Evolutionary conservation across 2,329 filamentous ascomycete genomes (phyloP), one percentile per base, ranked within the genome.

Genomic region (Arthrobotrys sinensis): DNA sequence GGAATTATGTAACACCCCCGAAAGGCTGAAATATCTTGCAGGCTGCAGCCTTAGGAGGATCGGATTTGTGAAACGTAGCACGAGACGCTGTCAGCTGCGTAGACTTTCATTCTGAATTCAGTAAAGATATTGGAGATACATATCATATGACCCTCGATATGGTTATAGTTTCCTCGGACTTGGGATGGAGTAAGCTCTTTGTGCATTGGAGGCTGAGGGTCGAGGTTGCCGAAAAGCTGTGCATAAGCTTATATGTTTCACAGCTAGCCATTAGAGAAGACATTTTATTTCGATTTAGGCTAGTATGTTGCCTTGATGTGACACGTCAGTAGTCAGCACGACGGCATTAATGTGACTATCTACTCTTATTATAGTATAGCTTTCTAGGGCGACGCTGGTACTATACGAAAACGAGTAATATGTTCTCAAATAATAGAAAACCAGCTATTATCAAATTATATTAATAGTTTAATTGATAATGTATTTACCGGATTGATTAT

Each of bases 161-260:
- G 55, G 36, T n/a, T 16, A 60, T 38, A 43, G n/a, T 43, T 43
- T 60, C 55, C 55, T 24, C 4, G 32, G 36, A 60, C 21, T 40
- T 60, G 55, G 36, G 36, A 60, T n/a, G 55, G 36, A 60, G 55
- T 43, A 43, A 16, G 55, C 16, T 21, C 24, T 60, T n/a, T 12
- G 43, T 28, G 36, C 36, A 19, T 43, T 11, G 28, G 19, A 21
- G 10, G n/a, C 19, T 14, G 32, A 60, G 36, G 55, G 11, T 28
- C 24, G 55, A 10, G 10, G 34, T 43, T 43, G 19, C 10, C 24
- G 6, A 14, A 3, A 36, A 28, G 24, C 36, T 43, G 2, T n/a
- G 19, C n/a, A 19, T 60, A 24, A 60, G 19, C 55, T 60, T 43
- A 60, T 14, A 60, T 60, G 55, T 60, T 60, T 60, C 55, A 60